Evolutionary conservation across 305 asterid genomes (phyloP).

Genomic region (Fraxinus ornus): DNA sequence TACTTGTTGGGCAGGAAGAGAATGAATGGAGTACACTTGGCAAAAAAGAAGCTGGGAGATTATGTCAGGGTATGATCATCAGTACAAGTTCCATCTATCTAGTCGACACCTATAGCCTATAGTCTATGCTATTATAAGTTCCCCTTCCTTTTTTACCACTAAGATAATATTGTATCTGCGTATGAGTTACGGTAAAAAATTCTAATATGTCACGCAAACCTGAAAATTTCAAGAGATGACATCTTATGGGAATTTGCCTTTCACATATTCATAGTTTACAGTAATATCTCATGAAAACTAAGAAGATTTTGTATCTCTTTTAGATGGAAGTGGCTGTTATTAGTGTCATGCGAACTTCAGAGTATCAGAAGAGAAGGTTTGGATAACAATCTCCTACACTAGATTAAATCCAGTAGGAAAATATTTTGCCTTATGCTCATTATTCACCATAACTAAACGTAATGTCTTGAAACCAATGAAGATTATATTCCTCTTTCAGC

Average conservation of each 20-base stretch:
- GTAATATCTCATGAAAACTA: slow-evolving; percentile 7
- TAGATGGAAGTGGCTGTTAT: background rate
- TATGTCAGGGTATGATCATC: background rate
- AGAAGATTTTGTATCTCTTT: background rate
- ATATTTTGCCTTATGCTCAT: background rate
- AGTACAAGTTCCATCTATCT: background rate
- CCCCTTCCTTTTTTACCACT: background rate
- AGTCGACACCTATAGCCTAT: background rate
- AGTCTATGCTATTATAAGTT: background rate
- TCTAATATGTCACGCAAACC: background rate
- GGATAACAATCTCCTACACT: background rate
- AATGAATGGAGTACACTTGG: background rate
- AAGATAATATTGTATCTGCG: background rate
- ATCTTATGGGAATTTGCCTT: background rate
- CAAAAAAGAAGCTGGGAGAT: background rate
- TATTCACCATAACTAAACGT: background rate
- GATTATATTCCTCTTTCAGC: background rate
- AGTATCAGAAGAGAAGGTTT: background rate
- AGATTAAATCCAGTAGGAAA: background rate
- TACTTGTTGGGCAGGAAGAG: background rate
- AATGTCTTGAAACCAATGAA: background rate
- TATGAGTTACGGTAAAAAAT: background rate
- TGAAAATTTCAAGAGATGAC: background rate
- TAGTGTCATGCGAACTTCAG: background rate
- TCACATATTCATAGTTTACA: background rate